Conservation (phyloP, 805 yeast genomes). For the Candida methanosorbosa region DNA sequence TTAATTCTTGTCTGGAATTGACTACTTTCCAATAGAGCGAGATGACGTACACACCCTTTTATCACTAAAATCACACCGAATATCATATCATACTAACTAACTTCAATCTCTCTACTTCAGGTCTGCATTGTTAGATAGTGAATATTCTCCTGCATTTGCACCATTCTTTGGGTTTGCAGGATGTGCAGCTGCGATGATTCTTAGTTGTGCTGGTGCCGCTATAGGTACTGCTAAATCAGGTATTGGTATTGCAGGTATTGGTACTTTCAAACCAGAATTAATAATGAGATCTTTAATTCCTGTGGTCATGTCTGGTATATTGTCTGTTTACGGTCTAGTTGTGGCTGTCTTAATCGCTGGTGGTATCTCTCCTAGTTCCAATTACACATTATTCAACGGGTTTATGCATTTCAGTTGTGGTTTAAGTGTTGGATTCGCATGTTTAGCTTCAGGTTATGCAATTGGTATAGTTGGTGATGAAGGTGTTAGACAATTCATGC, state of each 20-base stretch:
- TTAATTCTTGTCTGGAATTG: too few species aligned
- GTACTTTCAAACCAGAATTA: constrained; percentile 93
- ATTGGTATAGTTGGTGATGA: constrained; percentile 99
- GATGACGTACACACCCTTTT: too few species aligned
- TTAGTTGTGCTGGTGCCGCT: constrained; percentile 97
- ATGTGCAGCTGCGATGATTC: constrained; percentile 85
- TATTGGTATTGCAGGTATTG: constrained; percentile 96
- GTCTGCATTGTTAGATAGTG: too few species aligned
- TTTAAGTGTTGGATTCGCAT: constrained; percentile 90
- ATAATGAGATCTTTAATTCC: constrained; percentile 95
- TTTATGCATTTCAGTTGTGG: constrained; percentile 98
- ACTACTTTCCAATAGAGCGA: too few species aligned
- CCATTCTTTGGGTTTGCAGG: constrained; percentile 98
- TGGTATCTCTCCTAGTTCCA: constrained; percentile 66
- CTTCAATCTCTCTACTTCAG: too few species aligned
- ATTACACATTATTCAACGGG: constrained; percentile 88
- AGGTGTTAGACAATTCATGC: constrained; percentile 97
- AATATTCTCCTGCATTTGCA: constrained; percentile 83
- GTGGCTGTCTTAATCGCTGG: constrained; percentile 95
- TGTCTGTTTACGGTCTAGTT: constrained; percentile 94
- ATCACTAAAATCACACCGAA: too few species aligned
- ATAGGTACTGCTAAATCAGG: constrained; percentile 98
- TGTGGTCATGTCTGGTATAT: constrained; percentile 96
- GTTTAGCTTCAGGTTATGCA: constrained; percentile 94
- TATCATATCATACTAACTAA: too few species aligned